Base-by-base conservation (phyloP, 345 rosid genomes). In the Firmiana major region DNA sequence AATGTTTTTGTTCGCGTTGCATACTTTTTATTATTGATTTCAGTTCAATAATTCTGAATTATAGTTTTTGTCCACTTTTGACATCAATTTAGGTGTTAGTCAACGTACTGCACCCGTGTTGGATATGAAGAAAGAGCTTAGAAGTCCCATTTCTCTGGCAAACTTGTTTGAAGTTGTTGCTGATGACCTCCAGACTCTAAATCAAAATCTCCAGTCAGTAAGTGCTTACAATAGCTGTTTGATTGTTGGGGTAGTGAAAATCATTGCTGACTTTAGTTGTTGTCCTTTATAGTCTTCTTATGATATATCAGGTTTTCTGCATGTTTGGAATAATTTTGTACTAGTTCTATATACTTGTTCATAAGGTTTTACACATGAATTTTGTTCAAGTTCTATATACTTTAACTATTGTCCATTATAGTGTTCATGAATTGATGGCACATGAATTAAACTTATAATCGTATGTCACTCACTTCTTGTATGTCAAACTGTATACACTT, bases 141-240 rank as follows among this genome's bases (percentile, higher is more conserved):
- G 66, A 80, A 81, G 77, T 67, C 83, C 87, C 9, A 78, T 90
- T 78, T 90, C 94, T 10, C 81, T 93, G 80, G 75, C 86, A 43
- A 91, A 77, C 76, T 66, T 90, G 76, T 96, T 96, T 84, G 93
- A 92, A 84, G 86, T 84, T 36, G 99, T 96, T 60, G 87, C 98
- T 70, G 94, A 87, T 79, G 99, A 96, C 83, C 92, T 96, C 48
- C 89, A 65, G 77, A 87, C 82, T 40, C 89, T 96, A 63, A 96
- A 96, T 79, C 88, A 91, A 78, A 96, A 93, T 87, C 99, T 96
- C 65, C 87, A 83, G 80, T 89, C 97, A 72, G 99, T 93, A 75
- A 90, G 97, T 90, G 66, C 58, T 46, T 57, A 15, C 16, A 63
- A 15, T 57, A 3, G 26, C 12, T 66, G 60, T 73, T 55, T 65